phyloP scores from a whole-genome alignment of 768 basidiomycete species.

The Hebeloma cylindrosporum region DNA sequence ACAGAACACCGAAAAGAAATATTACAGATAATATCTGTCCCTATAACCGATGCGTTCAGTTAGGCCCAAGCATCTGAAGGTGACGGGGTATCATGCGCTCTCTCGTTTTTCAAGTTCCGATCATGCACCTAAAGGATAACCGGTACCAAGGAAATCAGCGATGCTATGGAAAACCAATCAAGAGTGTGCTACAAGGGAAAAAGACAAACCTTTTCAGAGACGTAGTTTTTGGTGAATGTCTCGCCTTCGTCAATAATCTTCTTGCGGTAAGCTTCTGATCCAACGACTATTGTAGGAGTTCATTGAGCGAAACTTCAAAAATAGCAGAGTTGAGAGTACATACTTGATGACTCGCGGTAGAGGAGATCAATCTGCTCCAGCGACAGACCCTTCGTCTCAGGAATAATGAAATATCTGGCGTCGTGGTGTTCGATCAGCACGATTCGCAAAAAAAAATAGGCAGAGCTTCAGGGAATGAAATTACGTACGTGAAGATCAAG shows the following conservation, averaged over 20 bases:
- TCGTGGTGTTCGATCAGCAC: constrained; percentile 40
- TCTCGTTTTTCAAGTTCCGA: too few relatives aligned
- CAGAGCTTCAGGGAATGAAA: too few relatives aligned
- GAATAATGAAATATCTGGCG: constrained; percentile 18
- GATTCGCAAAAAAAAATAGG: constrained; percentile 61
- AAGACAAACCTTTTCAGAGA: constrained; percentile 13
- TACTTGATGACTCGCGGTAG: constrained; percentile 55
- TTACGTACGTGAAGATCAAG: constrained; percentile 62
- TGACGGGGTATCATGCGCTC: too few relatives aligned
- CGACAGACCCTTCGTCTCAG: constrained; percentile 68
- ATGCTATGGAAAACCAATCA: too few relatives aligned
- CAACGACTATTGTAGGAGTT: constrained; percentile 35
- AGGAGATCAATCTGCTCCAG: constrained; percentile 81
- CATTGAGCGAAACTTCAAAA: neutral
- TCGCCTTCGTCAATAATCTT: constrained; percentile 26
- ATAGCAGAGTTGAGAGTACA: constrained; percentile 3
- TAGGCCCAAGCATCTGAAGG: too few relatives aligned
- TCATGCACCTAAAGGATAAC: too few relatives aligned
- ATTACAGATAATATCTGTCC: too few relatives aligned
- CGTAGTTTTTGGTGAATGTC: constrained; percentile 18
- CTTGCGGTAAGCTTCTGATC: constrained; percentile 39
- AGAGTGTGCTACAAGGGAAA: neutral
- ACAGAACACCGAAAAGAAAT: neutral
- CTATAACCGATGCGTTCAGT: too few relatives aligned
- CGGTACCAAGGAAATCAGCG: too few relatives aligned